Evolutionary conservation across 176 grass and related monocot species (phyloP).

Genomic region (Oryza meyeriana): DNA sequence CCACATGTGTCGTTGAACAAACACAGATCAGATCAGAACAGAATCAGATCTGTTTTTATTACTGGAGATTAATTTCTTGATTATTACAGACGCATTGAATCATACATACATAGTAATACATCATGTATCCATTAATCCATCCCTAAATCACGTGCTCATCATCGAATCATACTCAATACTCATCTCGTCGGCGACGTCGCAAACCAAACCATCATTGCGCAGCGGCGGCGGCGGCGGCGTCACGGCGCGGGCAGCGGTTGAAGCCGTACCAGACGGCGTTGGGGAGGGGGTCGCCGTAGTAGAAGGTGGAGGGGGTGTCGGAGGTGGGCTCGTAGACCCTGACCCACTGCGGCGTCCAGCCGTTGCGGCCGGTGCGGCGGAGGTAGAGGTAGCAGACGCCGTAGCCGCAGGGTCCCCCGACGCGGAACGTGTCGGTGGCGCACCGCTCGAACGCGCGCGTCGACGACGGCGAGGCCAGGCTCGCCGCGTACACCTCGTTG

Average conservation of each 20-base stretch:
- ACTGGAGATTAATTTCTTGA: background rate
- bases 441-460: conserved; percentile 55
- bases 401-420: conserved; percentile 73
- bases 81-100: background rate
- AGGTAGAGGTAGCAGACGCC: conserved; percentile 91
- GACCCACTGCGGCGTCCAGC: conserved; percentile 74
- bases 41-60: background rate
- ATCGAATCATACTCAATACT: too few relatives aligned
- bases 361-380: conserved; percentile 44
- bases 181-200: background rate
- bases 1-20: background rate
- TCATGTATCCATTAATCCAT: background rate
- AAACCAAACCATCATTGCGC: background rate
- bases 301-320: conserved; percentile 59
- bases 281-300: conserved; percentile 55
- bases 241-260: conserved; percentile 43
- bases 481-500: conserved; percentile 75
- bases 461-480: conserved; percentile 40
- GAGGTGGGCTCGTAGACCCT: conserved; percentile 59
- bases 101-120: background rate
- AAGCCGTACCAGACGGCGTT: conserved; percentile 71
- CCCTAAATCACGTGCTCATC: background rate
- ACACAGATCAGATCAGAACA: background rate
- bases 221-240: background rate
- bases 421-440: conserved; percentile 72